Evolutionary conservation across 192 early-diverging fungal species (phyloP), one percentile per base, ranked within the genome.

Genomic region (Coemansia sp.): DNA sequence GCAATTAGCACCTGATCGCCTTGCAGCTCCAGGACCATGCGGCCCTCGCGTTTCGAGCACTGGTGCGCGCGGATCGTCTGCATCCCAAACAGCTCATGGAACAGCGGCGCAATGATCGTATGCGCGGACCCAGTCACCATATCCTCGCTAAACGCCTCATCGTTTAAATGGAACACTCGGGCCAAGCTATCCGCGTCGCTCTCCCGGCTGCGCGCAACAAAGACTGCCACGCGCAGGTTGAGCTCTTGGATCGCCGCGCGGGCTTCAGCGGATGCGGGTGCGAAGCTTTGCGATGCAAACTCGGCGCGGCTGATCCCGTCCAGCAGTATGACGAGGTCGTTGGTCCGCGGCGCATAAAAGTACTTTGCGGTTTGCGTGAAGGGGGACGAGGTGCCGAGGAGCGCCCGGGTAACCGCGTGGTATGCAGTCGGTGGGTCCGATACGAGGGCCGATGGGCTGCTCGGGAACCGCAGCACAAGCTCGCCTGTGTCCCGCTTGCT

Each of bases 81-180:
- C 24, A 62, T 63, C 1, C 60, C 67, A 35, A 54, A 54, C 12
- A 44, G 22, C 8, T 12, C n/a, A 14, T 33, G 22, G 14, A 63
- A 65, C 19, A 71, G 22, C 10, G 62, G 57, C 4, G 58, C 69
- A 23, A 71, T 54, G 14, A 58, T 31, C 2, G 62, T 64, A 25
- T 71, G 62, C 10, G 62, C 61, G 9, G 69, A 71, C 22, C 69
- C 77, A 3, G 64, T 73, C 18, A 67, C 71, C 40, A 66, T 67
- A 35, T 81, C 79, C 38, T 81, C 79, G 6, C 31, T 52, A 1
- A 54, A 8, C 5, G 14, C 23, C 7, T 29, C 21, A 21, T 52
- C n/a, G 4, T 11, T 18, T 6, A 58, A 35, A 29, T 35, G 32
- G 33, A 81, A 81, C 6, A 81, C 62, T 9, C 78, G 67, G 18